Evolutionary conservation across 768 basidiomycete genomes (phyloP).

Genomic region (Kwoniella sp.): DNA sequence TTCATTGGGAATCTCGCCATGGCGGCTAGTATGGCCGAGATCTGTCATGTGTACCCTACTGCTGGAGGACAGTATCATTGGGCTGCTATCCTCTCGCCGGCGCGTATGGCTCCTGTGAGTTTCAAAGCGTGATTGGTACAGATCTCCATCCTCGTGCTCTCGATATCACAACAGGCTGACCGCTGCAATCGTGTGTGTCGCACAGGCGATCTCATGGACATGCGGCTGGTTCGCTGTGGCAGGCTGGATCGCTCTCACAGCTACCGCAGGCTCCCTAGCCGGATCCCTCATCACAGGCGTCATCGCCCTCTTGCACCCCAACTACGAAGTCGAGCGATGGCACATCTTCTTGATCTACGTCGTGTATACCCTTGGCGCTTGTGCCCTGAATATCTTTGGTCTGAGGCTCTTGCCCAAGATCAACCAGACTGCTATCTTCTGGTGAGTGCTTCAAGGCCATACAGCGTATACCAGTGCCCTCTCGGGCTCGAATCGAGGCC

Average conservation of each 20-base stretch:
- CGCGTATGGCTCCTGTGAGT: constrained; percentile 40
- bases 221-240: constrained; percentile 50
- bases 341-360: constrained; percentile 50
- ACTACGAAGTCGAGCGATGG: constrained; percentile 38
- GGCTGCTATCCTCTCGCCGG: constrained; percentile 40
- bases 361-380: constrained; percentile 42
- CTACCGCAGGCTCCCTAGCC: constrained; percentile 46
- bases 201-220: constrained; percentile 41
- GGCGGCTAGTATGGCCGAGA: constrained; percentile 46
- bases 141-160: background rate
- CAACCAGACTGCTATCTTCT: constrained; percentile 46
- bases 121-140: no score
- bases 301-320: constrained; percentile 33
- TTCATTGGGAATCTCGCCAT: constrained; percentile 43
- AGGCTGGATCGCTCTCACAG: constrained; percentile 48
- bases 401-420: constrained; percentile 42
- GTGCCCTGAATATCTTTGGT: constrained; percentile 39
- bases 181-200: no score
- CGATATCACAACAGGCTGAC: no score
- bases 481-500: background rate
- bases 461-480: background rate
- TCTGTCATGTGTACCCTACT: constrained; percentile 36
- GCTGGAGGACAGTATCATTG: constrained; percentile 50
- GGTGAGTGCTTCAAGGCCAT: constrained; percentile 25
- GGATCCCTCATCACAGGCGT: constrained; percentile 42